phyloP scores from a whole-genome alignment of 2,329 filamentous ascomycete species.

The Penicillium verrucosum region DNA sequence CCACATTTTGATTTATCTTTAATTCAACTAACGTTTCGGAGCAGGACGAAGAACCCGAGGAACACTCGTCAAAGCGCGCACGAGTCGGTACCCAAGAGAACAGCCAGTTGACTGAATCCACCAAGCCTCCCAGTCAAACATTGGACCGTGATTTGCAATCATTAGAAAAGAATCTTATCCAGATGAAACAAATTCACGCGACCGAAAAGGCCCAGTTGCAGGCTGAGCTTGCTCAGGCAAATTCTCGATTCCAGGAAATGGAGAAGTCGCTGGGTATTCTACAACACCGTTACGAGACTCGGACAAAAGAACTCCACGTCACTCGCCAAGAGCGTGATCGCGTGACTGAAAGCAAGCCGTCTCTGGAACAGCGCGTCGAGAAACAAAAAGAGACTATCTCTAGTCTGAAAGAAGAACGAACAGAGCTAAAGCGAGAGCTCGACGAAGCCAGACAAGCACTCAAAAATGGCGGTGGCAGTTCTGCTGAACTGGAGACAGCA shows the following conservation, averaged over 20 bases:
- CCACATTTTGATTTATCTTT: neutral
- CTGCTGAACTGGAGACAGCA: slow-evolving; percentile 42
- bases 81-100: slow-evolving; percentile 37
- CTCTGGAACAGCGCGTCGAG: slow-evolving; percentile 33
- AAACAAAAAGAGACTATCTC: slow-evolving; percentile 38
- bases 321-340: slow-evolving; percentile 37
- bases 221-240: slow-evolving; percentile 23
- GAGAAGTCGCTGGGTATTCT: slow-evolving; percentile 35
- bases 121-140: slow-evolving; percentile 31
- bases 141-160: slow-evolving; percentile 28
- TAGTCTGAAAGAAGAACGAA: slow-evolving; percentile 42
- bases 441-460: slow-evolving; percentile 39
- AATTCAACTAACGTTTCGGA: slow-evolving; percentile 17
- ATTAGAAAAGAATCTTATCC: slow-evolving; percentile 29
- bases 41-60: slow-evolving; percentile 31
- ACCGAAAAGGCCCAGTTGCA: slow-evolving; percentile 33
- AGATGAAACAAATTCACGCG: slow-evolving; percentile 32
- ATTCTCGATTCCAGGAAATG: slow-evolving; percentile 32
- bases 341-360: slow-evolving; percentile 28
- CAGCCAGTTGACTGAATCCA: slow-evolving; percentile 38
- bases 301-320: slow-evolving; percentile 37
- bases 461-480: slow-evolving; percentile 39
- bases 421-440: slow-evolving; percentile 38
- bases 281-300: slow-evolving; percentile 47
- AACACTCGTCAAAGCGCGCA: slow-evolving; percentile 37